Evolutionary conservation across 345 rosid genomes (phyloP), one percentile per base, ranked within the genome.

Genomic region (Eucalyptus camaldulensis): DNA sequence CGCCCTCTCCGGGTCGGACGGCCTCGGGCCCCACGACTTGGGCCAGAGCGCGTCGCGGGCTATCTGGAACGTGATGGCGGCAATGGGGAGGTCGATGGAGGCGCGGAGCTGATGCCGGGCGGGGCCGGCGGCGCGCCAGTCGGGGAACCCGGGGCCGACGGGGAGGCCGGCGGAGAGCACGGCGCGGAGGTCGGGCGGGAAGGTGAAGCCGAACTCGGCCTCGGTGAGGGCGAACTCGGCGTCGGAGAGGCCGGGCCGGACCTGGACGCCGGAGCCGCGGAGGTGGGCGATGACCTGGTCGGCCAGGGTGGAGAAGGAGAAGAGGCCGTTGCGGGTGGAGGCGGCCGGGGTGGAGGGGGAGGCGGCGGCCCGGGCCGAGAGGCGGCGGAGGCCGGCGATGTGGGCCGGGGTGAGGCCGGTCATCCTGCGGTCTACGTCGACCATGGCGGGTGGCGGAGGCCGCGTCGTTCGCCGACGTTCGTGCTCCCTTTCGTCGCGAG

Each of bases 341-440:
- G 95, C 47, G 5, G 95, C 44, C 2, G 95, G 90, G 24, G 98
- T 94, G 90, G 37, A 96, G 95, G 76, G 27, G 67, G 90, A 40
- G n/a, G 98, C 97, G 40, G 99, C 95, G 47, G 99, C 99, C 1
- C 99, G 92, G 50, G 98, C 99, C 7, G 99, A 98, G 86, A 98
- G 95, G 86, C 99, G 99, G 88, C 99, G 99, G 88, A 97, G 93
- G 50, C 98, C 99, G 16, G 99, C 99, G 21, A 95, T 86, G 91
- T 98, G 98, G 49, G 96, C 95, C 91, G 98, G 99, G 65, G 95
- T 96, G 27, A 97, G 97, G 89, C 98, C 97, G 91, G 95, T 89
- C 96, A 96, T 94, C 60, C 99, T 95, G 92, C 99, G 95, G 96
- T 98, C 99, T 13, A 98, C 99, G 94, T 98, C 99, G 87, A 97